A percentile compares a stretch with the other conserved stretches of the same genome.
Evolutionary conservation across 2,329 filamentous ascomycete genomes (phyloP).

Genomic region (Stagonosporopsis rhizophila): DNA sequence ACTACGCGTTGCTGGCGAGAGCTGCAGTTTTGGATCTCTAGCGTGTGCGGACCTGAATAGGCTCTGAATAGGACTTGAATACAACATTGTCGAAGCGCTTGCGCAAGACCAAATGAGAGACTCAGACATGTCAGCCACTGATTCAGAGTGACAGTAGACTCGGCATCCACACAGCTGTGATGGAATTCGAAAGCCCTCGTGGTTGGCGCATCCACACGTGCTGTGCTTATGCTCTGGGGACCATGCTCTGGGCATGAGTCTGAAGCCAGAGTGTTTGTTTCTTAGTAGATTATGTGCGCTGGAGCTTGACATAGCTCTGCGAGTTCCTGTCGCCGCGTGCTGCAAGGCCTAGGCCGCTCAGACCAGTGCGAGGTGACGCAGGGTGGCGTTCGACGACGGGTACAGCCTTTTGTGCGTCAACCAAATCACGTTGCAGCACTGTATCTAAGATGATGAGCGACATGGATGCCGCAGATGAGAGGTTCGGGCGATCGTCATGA

Average conservation of each 20-base stretch:
- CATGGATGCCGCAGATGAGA: conserved; percentile 1
- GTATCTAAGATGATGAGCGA: background rate
- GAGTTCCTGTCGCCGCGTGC: background rate
- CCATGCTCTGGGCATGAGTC: background rate
- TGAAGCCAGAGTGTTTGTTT: too few species aligned
- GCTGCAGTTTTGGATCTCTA: background rate
- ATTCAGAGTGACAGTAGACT: background rate
- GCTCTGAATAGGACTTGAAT: conserved; percentile 15
- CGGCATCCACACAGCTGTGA: background rate
- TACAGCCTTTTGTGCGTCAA: background rate
- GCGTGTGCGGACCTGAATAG: conserved; percentile 4
- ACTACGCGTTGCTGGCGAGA: background rate
- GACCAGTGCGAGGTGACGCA: background rate
- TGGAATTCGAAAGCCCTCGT: background rate
- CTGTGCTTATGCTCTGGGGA: background rate
- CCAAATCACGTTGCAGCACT: background rate
- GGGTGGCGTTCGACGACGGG: background rate
- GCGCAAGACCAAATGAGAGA: background rate
- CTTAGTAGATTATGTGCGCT: too few species aligned
- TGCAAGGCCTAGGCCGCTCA: background rate
- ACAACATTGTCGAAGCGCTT: conserved; percentile 4
- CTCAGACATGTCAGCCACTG: background rate
- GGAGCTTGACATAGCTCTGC: background rate
- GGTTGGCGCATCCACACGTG: background rate
- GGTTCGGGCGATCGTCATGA: conserved; percentile 1